These are phyloP conservation scores for Capronia coronata DNA, from an alignment of 2,329 filamentous ascomycete genomes.

Conservation along the genomic window DNA sequence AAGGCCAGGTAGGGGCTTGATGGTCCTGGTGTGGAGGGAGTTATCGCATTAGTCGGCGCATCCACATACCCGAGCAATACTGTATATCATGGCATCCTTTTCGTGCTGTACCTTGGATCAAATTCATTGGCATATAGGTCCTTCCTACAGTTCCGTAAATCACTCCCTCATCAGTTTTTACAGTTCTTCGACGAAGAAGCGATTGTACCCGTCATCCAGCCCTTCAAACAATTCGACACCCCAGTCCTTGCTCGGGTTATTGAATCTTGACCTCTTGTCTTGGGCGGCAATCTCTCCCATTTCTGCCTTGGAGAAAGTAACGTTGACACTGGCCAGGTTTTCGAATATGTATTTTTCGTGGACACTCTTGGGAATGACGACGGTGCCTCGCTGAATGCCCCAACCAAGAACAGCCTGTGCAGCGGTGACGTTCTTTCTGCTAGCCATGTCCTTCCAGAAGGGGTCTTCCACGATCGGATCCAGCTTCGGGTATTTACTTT, in stretches of 20 bases:
- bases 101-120: not conserved
- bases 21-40: constrained; percentile 2
- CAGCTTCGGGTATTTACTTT: constrained; percentile 30
- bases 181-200: constrained; percentile 11
- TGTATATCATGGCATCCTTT: constrained; percentile 9
- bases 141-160: not conserved
- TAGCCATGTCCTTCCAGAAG: constrained; percentile 37
- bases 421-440: constrained; percentile 38
- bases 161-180: not conserved
- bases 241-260: constrained; percentile 40
- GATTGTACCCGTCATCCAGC: constrained; percentile 33
- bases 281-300: constrained; percentile 29
- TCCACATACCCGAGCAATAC: constrained; percentile 1
- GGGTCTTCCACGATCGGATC: constrained; percentile 39
- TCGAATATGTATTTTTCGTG: constrained; percentile 41
- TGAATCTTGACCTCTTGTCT: constrained; percentile 37
- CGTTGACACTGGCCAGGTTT: constrained; percentile 36
- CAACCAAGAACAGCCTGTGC: constrained; percentile 46
- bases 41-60: constrained; percentile 8
- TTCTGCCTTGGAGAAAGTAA: constrained; percentile 23
- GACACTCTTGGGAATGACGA: constrained; percentile 48
- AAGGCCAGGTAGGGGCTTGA: not conserved
- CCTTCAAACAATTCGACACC: constrained; percentile 39
- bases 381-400: constrained; percentile 43
- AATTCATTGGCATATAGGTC: no score